Conservation (phyloP, 2,329 filamentous ascomycete genomes). For the Ciborinia camelliae region DNA sequence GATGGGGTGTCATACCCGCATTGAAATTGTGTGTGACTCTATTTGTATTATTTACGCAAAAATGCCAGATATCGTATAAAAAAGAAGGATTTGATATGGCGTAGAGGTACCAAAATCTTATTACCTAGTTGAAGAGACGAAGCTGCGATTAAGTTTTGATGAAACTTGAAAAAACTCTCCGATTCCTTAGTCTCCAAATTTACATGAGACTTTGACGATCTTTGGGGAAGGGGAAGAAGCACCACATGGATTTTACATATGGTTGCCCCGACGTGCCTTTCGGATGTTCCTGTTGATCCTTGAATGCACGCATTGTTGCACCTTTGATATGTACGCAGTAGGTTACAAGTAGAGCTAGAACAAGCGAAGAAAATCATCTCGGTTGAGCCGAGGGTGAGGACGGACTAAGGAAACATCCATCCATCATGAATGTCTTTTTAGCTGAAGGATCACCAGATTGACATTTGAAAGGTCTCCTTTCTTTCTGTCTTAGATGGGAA, state of each 20-base stretch:
- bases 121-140: background rate
- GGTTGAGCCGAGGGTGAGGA: background rate
- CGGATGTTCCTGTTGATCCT: background rate
- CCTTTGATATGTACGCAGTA: too few relatives aligned
- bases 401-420: too few relatives aligned
- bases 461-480: background rate
- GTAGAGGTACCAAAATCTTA: background rate
- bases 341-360: too few relatives aligned
- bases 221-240: background rate
- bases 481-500: background rate
- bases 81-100: background rate
- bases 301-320: background rate
- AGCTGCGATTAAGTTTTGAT: conserved; percentile 1
- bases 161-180: background rate
- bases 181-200: background rate
- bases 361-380: background rate
- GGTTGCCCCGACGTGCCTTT: background rate
- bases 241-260: conserved; percentile 1
- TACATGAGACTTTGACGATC: conserved; percentile 1
- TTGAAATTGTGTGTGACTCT: background rate
- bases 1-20: background rate
- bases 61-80: background rate
- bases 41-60: background rate
- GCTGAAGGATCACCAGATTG: conserved; percentile 1
- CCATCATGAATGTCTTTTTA: too few relatives aligned